A percentile compares a stretch with the other conserved stretches of the same genome.
phyloP scores from a whole-genome alignment of 2,329 filamentous ascomycete species.

The Penicillium crustosum region DNA sequence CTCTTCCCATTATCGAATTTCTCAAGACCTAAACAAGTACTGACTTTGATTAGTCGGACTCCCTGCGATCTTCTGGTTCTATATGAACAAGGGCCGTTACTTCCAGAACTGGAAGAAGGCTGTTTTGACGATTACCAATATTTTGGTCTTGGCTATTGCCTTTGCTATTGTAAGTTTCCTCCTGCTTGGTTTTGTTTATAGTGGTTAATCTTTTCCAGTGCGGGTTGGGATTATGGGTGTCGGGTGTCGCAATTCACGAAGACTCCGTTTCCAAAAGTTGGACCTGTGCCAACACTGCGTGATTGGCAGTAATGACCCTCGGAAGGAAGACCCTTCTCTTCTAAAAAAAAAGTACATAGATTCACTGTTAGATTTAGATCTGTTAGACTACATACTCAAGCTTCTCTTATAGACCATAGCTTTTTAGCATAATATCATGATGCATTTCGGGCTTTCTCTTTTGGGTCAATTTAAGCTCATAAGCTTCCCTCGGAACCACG shows the following conservation, averaged over 20 bases:
- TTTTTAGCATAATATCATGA: not conserved
- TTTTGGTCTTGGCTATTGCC: slow-evolving; percentile 23
- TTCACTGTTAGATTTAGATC: not conserved
- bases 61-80: slow-evolving; percentile 39
- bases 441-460: not conserved
- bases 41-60: slow-evolving; percentile 37
- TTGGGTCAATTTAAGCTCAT: not conserved
- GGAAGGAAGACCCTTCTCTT: not conserved
- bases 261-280: slow-evolving; percentile 25
- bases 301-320: slow-evolving; percentile 1
- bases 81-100: slow-evolving; percentile 36
- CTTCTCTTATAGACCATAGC: not conserved
- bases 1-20: not conserved
- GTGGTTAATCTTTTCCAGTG: slow-evolving; percentile 21
- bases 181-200: not conserved
- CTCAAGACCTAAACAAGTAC: not conserved
- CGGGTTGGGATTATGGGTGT: slow-evolving; percentile 29
- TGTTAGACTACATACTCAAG: not conserved
- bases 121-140: slow-evolving; percentile 27
- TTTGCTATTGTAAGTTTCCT: slow-evolving; percentile 23
- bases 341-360: not conserved
- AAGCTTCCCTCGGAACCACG: not conserved
- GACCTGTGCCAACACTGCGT: slow-evolving; percentile 29
- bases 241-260: slow-evolving; percentile 29
- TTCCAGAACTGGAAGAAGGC: slow-evolving; percentile 33